Evolutionary conservation across 768 basidiomycete genomes (phyloP), one percentile per base, ranked within the genome.

Genomic region (Naganishia vaughanmartiniae): DNA sequence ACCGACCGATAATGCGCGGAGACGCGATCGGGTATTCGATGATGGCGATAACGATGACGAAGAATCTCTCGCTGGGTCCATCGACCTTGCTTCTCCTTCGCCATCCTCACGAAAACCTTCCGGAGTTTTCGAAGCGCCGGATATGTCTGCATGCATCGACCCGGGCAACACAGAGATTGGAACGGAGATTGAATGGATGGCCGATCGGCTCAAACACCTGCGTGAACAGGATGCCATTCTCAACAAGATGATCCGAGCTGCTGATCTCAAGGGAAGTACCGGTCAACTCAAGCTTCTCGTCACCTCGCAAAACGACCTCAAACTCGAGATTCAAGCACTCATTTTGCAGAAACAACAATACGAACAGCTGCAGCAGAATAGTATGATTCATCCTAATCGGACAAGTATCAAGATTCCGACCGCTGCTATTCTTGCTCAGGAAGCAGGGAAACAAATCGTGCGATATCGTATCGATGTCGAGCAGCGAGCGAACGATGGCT

Each of bases 391-490:
- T 28, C 89, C 93, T 1, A 88, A 90, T 28, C 86, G 91, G 34
- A 98, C 93, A 4, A 86, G 84, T 72, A 89, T 95, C n/a, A 84
- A 87, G 3, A 92, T 99, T 53, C 88, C 91, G 19, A 92, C 87
- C 70, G 92, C 91, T 6, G 87, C 91, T 0, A 85, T 88, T 0
- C 89, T 80, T 0, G 58, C 88, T 0, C 90, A 93, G 66, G 91
- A 92, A 71, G 69, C 70, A 15, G 92, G 93, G 9, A 94, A 91
- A 79, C 88, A 90, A 30, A 91, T 97, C 26, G 92, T 94, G 51
- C 86, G 93, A 34, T 97, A 97, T 77, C 86, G 95, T 39, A 85
- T 98, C 54, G 92, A 96, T 81, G 88, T 99, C 2, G 91, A 92
- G 78, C 94, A 96, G 73, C 84, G 92, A 34, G 89, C 86, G n/a